These are phyloP conservation scores for Starmerella sirachaensis DNA, from an alignment of 805 yeast genomes.

Conservation along the genomic window DNA sequence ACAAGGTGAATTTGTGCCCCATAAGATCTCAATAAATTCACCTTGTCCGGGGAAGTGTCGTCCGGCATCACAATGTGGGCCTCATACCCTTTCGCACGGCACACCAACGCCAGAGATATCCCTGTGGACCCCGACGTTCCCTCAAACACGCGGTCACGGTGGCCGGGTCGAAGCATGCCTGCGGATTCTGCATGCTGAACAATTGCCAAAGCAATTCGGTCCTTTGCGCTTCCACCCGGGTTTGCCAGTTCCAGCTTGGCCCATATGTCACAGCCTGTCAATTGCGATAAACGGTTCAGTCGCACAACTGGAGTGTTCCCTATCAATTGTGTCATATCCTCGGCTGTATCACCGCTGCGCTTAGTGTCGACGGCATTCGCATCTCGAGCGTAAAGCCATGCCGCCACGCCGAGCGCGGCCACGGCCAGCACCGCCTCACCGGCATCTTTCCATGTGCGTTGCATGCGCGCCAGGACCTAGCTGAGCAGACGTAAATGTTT, in stretches of 20 bases:
- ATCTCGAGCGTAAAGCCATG: neutral
- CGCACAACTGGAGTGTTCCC: conserved; percentile 84
- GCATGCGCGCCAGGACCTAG: too few relatives aligned
- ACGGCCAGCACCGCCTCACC: neutral
- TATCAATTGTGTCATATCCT: conserved; percentile 66
- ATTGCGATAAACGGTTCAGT: conserved; percentile 53
- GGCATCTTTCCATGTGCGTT: conserved; percentile 1
- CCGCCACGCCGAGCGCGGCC: neutral
- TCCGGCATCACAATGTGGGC: conserved; percentile 93
- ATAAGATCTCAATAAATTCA: conserved; percentile 53
- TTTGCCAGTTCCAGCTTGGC: conserved; percentile 78
- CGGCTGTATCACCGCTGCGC: neutral
- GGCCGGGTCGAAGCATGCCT: conserved; percentile 46
- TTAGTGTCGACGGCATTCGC: neutral
- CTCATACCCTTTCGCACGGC: conserved; percentile 74
- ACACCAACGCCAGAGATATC: conserved; percentile 81
- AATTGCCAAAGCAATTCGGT: conserved; percentile 80
- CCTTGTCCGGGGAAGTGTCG: conserved; percentile 78
- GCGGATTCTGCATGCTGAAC: conserved; percentile 51
- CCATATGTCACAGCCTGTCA: conserved; percentile 70
- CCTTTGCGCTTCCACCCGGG: conserved; percentile 95
- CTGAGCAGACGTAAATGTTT: too few relatives aligned
- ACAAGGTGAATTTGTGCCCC: conserved; percentile 82
- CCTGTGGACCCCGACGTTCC: conserved; percentile 98
- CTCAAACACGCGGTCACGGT: conserved; percentile 71